Percentiles rank a stretch among this genome's conserved stretches.
Evolutionary conservation across 192 early-diverging fungal genomes (phyloP).

Genomic region (Physocladia obscura): DNA sequence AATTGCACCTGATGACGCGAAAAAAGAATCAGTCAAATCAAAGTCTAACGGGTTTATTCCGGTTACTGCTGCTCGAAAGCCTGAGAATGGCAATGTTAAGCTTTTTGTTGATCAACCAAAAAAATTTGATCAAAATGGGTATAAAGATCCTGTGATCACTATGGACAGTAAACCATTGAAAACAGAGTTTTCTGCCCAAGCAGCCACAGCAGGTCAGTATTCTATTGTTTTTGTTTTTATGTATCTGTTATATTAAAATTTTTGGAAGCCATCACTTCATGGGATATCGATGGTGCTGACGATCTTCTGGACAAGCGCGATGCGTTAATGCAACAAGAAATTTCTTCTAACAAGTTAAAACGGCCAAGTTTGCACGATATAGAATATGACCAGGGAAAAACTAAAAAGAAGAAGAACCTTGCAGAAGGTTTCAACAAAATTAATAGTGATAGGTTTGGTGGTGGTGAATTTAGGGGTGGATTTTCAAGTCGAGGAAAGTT

Average conservation of each 20-base stretch:
- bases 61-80: neutral
- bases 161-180: too few species aligned
- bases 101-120: neutral
- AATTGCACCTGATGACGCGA: neutral
- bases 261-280: neutral
- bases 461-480: neutral
- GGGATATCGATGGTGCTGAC: slow-evolving; percentile 15
- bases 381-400: slow-evolving; percentile 32
- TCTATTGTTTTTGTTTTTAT: neutral
- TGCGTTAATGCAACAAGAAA: neutral
- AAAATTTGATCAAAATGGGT: too few species aligned
- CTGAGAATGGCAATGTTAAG: neutral
- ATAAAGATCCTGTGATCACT: too few species aligned
- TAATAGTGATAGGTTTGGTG: slow-evolving; percentile 9
- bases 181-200: neutral
- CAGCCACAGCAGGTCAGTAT: neutral
- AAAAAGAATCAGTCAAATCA: neutral
- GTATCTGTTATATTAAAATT: neutral
- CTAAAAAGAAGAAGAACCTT: slow-evolving; percentile 21
- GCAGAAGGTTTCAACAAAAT: too few species aligned
- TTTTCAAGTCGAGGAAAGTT: neutral
- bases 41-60: too few species aligned
- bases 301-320: slow-evolving; percentile 12
- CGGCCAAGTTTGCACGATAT: slow-evolving; percentile 16
- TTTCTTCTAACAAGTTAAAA: neutral